A percentile compares a stretch with the other conserved stretches of the same genome.
These are phyloP conservation scores for Anthoceros angustus DNA, from an alignment of 225 moss, liverwort and hornwort genomes.

Conservation along the genomic window DNA sequence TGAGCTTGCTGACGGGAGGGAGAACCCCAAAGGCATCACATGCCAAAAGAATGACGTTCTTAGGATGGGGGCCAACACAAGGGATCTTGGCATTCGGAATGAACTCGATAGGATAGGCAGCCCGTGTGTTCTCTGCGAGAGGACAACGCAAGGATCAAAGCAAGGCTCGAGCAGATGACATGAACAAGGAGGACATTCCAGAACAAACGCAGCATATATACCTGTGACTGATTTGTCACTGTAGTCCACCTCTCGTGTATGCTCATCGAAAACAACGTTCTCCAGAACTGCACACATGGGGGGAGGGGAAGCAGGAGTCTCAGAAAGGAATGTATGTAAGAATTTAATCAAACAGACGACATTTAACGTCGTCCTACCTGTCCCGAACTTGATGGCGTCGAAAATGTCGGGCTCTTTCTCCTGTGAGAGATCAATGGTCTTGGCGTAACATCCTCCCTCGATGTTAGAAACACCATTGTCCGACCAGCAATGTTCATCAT, in stretches of 20 bases:
- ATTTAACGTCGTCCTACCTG: no score
- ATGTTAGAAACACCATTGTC: slow-evolving; percentile 80
- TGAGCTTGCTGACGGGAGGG: slow-evolving; percentile 97
- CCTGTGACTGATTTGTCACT: slow-evolving; percentile 85
- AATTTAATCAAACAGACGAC: neutral
- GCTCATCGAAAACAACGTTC: slow-evolving; percentile 95
- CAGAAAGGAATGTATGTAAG: neutral
- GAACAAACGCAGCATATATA: slow-evolving; percentile 5
- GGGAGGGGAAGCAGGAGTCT: neutral
- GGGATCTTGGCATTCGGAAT: slow-evolving; percentile 92
- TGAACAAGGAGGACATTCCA: neutral
- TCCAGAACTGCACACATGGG: slow-evolving; percentile 47
- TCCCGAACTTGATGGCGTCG: slow-evolving; percentile 97
- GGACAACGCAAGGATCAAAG: neutral
- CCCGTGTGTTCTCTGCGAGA: slow-evolving; percentile 76
- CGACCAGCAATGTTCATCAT: slow-evolving; percentile 97
- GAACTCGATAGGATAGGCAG: slow-evolving; percentile 93
- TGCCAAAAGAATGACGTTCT: slow-evolving; percentile 81
- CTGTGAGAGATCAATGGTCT: slow-evolving; percentile 70
- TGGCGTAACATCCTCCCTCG: slow-evolving; percentile 96
- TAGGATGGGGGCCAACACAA: slow-evolving; percentile 90
- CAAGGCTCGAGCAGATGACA: neutral
- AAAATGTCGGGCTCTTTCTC: slow-evolving; percentile 97
- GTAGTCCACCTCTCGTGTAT: slow-evolving; percentile 75
- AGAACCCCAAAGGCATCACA: slow-evolving; percentile 96